Conservation (phyloP, 345 rosid species). For the Citrus trifoliata region DNA sequence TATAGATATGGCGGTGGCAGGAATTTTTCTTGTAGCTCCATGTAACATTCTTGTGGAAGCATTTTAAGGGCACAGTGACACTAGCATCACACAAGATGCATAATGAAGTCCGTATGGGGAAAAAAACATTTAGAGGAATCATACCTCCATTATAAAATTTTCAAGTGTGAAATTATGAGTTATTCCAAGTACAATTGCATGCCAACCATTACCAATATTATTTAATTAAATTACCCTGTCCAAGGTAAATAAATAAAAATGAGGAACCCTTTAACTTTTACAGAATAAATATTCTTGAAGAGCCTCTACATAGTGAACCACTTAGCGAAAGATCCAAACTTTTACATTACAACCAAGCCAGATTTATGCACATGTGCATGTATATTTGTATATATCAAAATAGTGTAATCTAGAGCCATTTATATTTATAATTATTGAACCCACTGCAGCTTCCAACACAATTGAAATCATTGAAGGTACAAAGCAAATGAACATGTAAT, state of each 20-base stretch:
- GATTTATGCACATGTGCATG: constrained; percentile 22
- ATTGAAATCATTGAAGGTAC: constrained; percentile 9
- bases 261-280: neutral
- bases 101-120: neutral
- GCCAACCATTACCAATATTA: neutral
- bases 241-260: constrained; percentile 5
- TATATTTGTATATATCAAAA: neutral
- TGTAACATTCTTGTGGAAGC: neutral
- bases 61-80: neutral
- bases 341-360: neutral
- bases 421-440: neutral
- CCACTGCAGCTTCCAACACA: constrained; percentile 3
- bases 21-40: too few relatives aligned
- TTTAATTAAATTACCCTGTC: constrained; percentile 1
- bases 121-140: neutral
- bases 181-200: constrained; percentile 2
- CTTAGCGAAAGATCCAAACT: neutral
- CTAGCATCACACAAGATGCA: neutral
- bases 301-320: neutral
- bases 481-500: neutral
- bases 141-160: neutral
- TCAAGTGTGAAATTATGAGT: neutral
- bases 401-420: neutral
- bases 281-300: neutral
- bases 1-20: neutral